Percentiles rank a stretch among this genome's conserved stretches.
phyloP scores from a whole-genome alignment of 1,284 basidiomycete species.

The Austroboletus olivaceoglutinosus region DNA sequence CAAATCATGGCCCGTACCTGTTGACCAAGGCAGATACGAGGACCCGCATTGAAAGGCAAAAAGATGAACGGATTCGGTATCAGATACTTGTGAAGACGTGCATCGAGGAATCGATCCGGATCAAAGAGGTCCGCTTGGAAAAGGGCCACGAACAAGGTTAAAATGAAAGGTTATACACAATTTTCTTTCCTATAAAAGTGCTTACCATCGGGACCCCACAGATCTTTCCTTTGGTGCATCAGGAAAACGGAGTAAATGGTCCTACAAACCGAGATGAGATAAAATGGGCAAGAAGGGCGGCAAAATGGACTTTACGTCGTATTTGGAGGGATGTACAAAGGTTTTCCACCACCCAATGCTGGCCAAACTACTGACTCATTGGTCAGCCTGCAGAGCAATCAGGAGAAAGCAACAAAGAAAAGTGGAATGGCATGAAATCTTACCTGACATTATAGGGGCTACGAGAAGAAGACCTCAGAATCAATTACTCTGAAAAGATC shows the following conservation, averaged over 20 bases:
- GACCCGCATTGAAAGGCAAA: conserved; percentile 49
- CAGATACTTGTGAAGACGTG: conserved; percentile 29
- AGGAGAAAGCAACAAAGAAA: conserved; percentile 5
- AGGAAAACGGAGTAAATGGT: conserved; percentile 28
- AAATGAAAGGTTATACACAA: too few relatives aligned
- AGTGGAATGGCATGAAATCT: not conserved
- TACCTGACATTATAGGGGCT: conserved; percentile 52
- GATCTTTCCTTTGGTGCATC: conserved; percentile 37
- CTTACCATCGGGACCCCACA: conserved; percentile 38
- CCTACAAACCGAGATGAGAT: conserved; percentile 11
- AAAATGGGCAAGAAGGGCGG: not conserved
- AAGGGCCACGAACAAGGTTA: not conserved
- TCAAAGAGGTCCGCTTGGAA: conserved; percentile 42
- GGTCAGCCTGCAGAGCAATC: conserved; percentile 29
- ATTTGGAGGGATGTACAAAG: conserved; percentile 22
- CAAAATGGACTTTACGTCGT: conserved; percentile 13
- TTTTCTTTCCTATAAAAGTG: not conserved
- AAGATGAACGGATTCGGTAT: conserved; percentile 42
- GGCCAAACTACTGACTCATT: conserved; percentile 21
- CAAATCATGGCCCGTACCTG: conserved; percentile 27
- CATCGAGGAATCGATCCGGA: conserved; percentile 51
- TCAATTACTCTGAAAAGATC: not conserved
- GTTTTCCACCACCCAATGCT: conserved; percentile 17
- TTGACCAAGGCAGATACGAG: conserved; percentile 49
- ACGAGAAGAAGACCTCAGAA: conserved; percentile 1